Evolutionary conservation across 441 rosid genomes (phyloP).

Genomic region (Erysimum cheiri): DNA sequence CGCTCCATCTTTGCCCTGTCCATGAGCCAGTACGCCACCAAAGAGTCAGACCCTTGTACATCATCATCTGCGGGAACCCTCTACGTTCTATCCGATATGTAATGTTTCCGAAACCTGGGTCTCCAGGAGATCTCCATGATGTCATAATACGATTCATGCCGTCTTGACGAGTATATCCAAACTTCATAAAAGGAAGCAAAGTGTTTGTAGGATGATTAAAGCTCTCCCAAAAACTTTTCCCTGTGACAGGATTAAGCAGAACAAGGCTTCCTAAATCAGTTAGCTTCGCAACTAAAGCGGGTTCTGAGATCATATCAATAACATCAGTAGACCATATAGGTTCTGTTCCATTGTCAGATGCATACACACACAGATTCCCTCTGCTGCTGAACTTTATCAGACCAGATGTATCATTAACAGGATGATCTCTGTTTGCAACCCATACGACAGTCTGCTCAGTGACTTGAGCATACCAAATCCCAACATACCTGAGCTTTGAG

Average conservation of each 20-base stretch:
- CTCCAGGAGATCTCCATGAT: conserved; percentile 66
- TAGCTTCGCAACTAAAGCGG: conserved; percentile 52
- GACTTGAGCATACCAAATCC: conserved; percentile 64
- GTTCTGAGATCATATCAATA: conserved; percentile 24
- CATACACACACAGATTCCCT: conserved; percentile 55
- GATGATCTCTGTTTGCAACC: conserved; percentile 77
- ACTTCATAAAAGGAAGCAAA: conserved; percentile 57
- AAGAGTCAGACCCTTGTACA: conserved; percentile 49
- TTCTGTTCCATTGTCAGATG: conserved; percentile 44
- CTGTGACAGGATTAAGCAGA: conserved; percentile 44
- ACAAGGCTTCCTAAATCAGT: conserved; percentile 68
- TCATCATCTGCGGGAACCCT: conserved; percentile 58
- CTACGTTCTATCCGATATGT: conserved; percentile 48
- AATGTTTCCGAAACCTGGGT: conserved; percentile 60
- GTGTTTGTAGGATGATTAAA: conserved; percentile 65
- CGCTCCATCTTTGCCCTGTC: conserved; percentile 67
- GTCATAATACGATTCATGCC: conserved; percentile 47
- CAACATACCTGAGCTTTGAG: conserved; percentile 57
- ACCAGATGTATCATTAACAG: conserved; percentile 54
- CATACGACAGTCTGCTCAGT: conserved; percentile 52
- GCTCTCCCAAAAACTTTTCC: conserved; percentile 62
- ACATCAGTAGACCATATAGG: conserved; percentile 67
- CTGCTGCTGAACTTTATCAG: conserved; percentile 46
- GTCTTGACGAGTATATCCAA: conserved; percentile 49
- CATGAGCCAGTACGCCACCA: conserved; percentile 70